Conservation (phyloP, 2,329 filamentous ascomycete genomes). For the Colletotrichum noveboracense region DNA sequence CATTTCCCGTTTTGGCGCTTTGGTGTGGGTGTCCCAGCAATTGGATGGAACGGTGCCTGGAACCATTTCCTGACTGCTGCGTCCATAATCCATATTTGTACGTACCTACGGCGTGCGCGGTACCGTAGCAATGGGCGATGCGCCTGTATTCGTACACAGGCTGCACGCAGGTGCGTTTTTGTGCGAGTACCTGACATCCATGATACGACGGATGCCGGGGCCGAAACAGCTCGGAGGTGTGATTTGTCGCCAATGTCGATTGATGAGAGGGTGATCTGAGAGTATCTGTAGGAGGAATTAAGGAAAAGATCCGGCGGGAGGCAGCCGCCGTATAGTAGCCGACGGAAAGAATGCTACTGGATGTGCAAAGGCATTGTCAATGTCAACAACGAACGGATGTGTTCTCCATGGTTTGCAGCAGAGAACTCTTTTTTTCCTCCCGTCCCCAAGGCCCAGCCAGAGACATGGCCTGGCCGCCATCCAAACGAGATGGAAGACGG, state of each 20-base stretch:
- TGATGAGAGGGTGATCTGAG: neutral
- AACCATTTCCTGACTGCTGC: neutral
- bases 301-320: neutral
- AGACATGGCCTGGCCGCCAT: neutral
- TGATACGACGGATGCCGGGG: slow-evolving; percentile 7
- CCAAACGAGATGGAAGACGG: neutral
- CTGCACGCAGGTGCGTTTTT: neutral
- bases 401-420: neutral
- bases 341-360: neutral
- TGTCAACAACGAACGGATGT: neutral
- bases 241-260: neutral
- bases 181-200: slow-evolving; percentile 4
- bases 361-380: neutral
- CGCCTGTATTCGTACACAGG: neutral
- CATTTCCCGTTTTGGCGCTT: slow-evolving; percentile 19
- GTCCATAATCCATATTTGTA: neutral
- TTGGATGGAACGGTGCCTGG: neutral
- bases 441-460: neutral
- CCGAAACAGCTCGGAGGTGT: neutral
- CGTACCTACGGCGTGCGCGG: neutral
- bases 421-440: neutral
- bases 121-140: neutral
- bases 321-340: neutral
- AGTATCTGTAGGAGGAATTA: neutral
- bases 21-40: slow-evolving; percentile 7